Base-by-base conservation (phyloP, 805 yeast species). In the Maudiozyma saulgeensis region DNA sequence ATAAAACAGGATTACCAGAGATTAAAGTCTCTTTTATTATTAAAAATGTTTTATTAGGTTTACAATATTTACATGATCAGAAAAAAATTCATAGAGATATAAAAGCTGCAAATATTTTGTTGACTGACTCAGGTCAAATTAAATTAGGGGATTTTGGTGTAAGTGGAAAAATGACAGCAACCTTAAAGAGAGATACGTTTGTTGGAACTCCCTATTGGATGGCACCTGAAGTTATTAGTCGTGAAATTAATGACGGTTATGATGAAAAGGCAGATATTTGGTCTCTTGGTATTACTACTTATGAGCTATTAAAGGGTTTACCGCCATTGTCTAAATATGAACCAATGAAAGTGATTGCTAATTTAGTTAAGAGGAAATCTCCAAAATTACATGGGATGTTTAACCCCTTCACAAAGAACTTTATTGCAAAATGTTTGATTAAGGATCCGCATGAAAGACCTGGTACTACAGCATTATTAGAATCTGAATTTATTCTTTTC, bases 191-290 rank as follows among this genome's bases (percentile, higher is more conserved):
- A 52, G 77, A 82, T 54, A 87, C 96, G 0, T 83, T 90, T 73
- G 96, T 89, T 47, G 98, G 98, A 1, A 89, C 97, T 0, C 96
- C 97, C 13, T 87, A 80, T 66, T 90, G 97, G 97, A 90, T 91
- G 98, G 99, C 99, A 0, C 99, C 99, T 0, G 99, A 93, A 64
- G 84, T 93, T 42, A 64, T 72, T 18, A 53, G 56, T 42, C 58
- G 56, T 50, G 61, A 66, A 43, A 21, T 38, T 15, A 40, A 48
- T 45, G 64, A 68, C 9, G 95, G 93, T 0, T 89, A 93, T 64
- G 77, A 86, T 60, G 85, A 82, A 53, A 86, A 84, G 59, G 96
- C 89, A 1, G 99, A 93, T 62, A 86, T 93, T 47, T 93, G 99
- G 99, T 88, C 96, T 0, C 71, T 89, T 21, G 99, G 99, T 0